Conservation (phyloP, 2,329 filamentous ascomycete genomes). For the Aureobasidium sp. region DNA sequence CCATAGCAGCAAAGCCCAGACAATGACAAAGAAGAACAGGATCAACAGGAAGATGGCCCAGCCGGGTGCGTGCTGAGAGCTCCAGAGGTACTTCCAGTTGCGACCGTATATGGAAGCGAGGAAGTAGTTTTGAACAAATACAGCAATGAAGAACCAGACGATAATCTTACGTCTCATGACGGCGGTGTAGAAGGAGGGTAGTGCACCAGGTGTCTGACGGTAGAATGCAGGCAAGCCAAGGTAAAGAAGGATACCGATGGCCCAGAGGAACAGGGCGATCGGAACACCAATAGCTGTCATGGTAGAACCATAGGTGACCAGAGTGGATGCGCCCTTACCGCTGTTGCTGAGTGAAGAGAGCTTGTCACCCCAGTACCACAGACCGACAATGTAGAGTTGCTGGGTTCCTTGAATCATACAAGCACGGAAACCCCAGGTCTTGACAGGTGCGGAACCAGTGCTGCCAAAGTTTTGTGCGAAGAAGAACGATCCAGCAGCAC, state of each 20-base stretch:
- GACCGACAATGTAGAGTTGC: slow-evolving; percentile 54
- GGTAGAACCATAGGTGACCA: slow-evolving; percentile 16
- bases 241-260: slow-evolving; percentile 46
- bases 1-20: slow-evolving; percentile 48
- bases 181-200: slow-evolving; percentile 57
- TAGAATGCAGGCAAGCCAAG: slow-evolving; percentile 60
- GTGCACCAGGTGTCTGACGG: slow-evolving; percentile 52
- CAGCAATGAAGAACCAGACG: slow-evolving; percentile 57
- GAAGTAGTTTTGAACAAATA: slow-evolving; percentile 60
- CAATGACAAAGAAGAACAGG: slow-evolving; percentile 43
- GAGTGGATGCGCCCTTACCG: slow-evolving; percentile 26
- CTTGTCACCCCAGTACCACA: slow-evolving; percentile 59
- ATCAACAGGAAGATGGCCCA: slow-evolving; percentile 52
- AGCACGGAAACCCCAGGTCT: slow-evolving; percentile 57
- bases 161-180: slow-evolving; percentile 55
- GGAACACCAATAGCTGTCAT: slow-evolving; percentile 48
- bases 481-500: slow-evolving; percentile 54
- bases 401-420: slow-evolving; percentile 59
- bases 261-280: slow-evolving; percentile 49
- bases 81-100: slow-evolving; percentile 58
- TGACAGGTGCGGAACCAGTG: slow-evolving; percentile 46
- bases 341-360: slow-evolving; percentile 38
- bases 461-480: slow-evolving; percentile 58
- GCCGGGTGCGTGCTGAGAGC: slow-evolving; percentile 43
- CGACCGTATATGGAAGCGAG: slow-evolving; percentile 57